These are phyloP conservation scores for Favolaschia claudopus DNA, from an alignment of 768 basidiomycete species.

Conservation along the genomic window DNA sequence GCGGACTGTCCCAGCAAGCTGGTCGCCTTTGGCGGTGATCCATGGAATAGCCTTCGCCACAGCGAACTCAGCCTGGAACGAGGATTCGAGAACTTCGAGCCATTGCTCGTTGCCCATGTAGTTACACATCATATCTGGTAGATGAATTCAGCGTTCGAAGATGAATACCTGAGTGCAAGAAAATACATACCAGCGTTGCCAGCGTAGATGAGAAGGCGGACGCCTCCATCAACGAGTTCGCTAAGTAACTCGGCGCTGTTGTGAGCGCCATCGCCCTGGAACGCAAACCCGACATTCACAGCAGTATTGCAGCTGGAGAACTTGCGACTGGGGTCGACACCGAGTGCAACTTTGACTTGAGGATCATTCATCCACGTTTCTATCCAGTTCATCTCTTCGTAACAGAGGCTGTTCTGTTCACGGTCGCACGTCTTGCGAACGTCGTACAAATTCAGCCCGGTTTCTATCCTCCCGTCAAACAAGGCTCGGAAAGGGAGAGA, in stretches of 20 bases:
- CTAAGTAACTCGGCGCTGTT: slow-evolving; percentile 82
- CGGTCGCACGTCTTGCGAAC: slow-evolving; percentile 78
- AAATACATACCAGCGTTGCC: slow-evolving; percentile 9
- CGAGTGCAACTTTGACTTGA: slow-evolving; percentile 83
- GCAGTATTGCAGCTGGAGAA: slow-evolving; percentile 78
- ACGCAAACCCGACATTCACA: slow-evolving; percentile 79
- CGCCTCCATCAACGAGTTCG: slow-evolving; percentile 65
- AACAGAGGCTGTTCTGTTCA: slow-evolving; percentile 65
- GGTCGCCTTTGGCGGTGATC: slow-evolving; percentile 6
- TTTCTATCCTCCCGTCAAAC: slow-evolving; percentile 44
- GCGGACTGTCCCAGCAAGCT: slow-evolving; percentile 8
- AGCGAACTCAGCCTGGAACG: slow-evolving; percentile 7
- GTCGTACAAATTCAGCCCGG: slow-evolving; percentile 90
- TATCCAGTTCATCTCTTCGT: slow-evolving; percentile 83
- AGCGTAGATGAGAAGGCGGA: slow-evolving; percentile 13
- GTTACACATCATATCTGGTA: slow-evolving; percentile 18
- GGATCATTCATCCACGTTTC: slow-evolving; percentile 56
- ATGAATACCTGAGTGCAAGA: not conserved
- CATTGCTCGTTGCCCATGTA: slow-evolving; percentile 16
- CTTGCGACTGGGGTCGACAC: slow-evolving; percentile 60
- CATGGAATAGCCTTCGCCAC: slow-evolving; percentile 13
- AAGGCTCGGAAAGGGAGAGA: slow-evolving; percentile 8
- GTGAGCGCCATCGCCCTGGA: slow-evolving; percentile 88
- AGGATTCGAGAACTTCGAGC: slow-evolving; percentile 5
- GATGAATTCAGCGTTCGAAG: no score